Base-by-base conservation (phyloP, 2,329 filamentous ascomycete genomes). In the Chaetomium olivaceum region DNA sequence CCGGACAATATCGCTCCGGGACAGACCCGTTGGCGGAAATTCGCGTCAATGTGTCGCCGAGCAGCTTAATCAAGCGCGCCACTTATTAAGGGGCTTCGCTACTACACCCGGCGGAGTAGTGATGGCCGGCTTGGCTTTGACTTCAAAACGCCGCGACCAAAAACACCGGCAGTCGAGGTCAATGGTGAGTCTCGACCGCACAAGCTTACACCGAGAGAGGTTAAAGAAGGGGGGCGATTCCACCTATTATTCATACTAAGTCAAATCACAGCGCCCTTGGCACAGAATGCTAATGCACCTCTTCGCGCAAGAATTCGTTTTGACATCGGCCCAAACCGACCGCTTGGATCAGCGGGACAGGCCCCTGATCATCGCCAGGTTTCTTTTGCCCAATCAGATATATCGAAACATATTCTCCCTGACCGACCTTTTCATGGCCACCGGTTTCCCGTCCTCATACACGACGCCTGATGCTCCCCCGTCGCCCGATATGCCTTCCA, bases 351-450 rank as follows among this genome's bases (percentile, higher is more conserved):
- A 5, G 16, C 39, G 39, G 39, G 3, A n/a, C 4, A 5, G 19
- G 36, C 36, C 36, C 36, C 36, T 39, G 36, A 39, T 39, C 14
- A 43, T n/a, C 39, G 4, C 16, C 16, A n/a, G 39, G 39, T 43
- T 54, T 14, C 51, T 0, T 0, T 54, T 3, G 5, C 31, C 12
- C 39, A 43, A 36, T 56, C 46, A 87, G 23, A 91, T 91, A 66
- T 89, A 85, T 19, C 89, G 81, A 74, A 93, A 93, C 89, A 92
- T 92, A 71, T 92, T 92, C 61, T 89, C 86, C 74, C 84, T 88
- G 12, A 93, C 91, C 43, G 88, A 84, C 58, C 90, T 81, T 77
- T 92, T 93, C 83, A 93, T 89, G 0, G 88, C 82, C 6, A 87
- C 87, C 0, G 91, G 86, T 74, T 89, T 84, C 0, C 91, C 91